A percentile compares a stretch with the other conserved stretches of the same genome.
Conservation (phyloP, 345 rosid species). For the Hevea brasiliensis region DNA sequence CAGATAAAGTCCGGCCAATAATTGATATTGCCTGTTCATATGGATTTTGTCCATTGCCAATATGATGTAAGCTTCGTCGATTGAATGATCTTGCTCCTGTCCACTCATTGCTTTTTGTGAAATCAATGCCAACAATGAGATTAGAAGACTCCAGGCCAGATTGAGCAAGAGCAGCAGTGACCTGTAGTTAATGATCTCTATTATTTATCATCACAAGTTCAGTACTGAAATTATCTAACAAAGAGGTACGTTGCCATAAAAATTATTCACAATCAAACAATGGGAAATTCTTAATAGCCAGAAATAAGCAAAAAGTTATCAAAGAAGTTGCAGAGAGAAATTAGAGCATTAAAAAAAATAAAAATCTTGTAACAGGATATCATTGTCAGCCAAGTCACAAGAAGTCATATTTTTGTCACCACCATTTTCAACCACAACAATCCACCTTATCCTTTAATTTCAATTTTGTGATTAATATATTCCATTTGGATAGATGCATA, state of each 20-base stretch:
- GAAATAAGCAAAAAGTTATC: not conserved
- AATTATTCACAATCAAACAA: not conserved
- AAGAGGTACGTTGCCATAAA: not conserved
- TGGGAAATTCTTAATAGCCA: not conserved
- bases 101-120: constrained; percentile 98
- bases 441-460: not conserved
- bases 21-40: constrained; percentile 82
- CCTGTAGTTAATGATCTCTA: constrained; percentile 40
- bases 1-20: constrained; percentile 69
- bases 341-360: not conserved
- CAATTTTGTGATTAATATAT: not conserved
- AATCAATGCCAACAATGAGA: constrained; percentile 88
- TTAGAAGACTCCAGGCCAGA: constrained; percentile 97
- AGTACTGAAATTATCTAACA: not conserved
- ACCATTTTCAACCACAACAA: constrained; percentile 10
- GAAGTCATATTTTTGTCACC: not conserved
- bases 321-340: not conserved
- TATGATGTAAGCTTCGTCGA: constrained; percentile 60
- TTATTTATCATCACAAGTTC: not conserved
- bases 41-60: constrained; percentile 60
- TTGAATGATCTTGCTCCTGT: constrained; percentile 85
- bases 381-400: not conserved
- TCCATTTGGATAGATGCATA: too few relatives aligned
- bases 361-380: not conserved
- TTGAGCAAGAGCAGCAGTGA: constrained; percentile 71